Base-by-base conservation (phyloP, 2,329 filamentous ascomycete genomes). In the Gaeumannomyces sp. region DNA sequence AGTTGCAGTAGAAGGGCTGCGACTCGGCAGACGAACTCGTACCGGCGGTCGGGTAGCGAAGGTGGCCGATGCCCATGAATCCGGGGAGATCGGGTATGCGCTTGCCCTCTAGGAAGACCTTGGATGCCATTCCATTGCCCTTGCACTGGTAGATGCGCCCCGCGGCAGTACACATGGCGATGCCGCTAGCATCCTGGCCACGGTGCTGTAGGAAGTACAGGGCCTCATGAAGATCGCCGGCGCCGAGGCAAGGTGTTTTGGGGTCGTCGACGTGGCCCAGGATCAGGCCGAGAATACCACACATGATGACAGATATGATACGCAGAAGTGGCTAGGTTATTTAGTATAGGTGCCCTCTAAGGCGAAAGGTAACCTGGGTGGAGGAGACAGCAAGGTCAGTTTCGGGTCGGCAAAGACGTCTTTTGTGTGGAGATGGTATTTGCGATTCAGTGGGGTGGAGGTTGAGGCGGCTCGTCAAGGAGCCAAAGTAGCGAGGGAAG, bases 1-100 rank as follows among this genome's bases (percentile, higher is more conserved):
- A 85, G 79, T 96, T 96, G 71, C 95, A 92, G 74, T 95, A 97
- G 76, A 97, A 96, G 0, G 93, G 93, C 77, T 97, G 93, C 14
- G 92, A 91, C 77, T 97, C 92, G 10, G 92, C 88, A 28, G 58
- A 38, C 65, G 79, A 81, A 69, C 89, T 91, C 74, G 89, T 95
- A 65, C 93, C 93, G 16, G 91, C 90, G 10, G 93, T 97, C 14
- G 93, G 93, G 76, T 97, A 97, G 74, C 93, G 84, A 70, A 97
- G 77, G 76, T 97, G 93, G 58, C 56, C 62, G 27, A 97, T 83
- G 67, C 92, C 92, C 90, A 95, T 93, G 76, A 86, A 94, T 45
- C 93, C 93, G 16, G 92, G 90, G 63, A 95, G 83, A 72, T 93
- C 87, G 61, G 84, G 79, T 57, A 93, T 82, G 67, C 90, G 85